These are phyloP conservation scores for Boletus fagicola DNA, from an alignment of 768 basidiomycete species.

Conservation along the genomic window DNA sequence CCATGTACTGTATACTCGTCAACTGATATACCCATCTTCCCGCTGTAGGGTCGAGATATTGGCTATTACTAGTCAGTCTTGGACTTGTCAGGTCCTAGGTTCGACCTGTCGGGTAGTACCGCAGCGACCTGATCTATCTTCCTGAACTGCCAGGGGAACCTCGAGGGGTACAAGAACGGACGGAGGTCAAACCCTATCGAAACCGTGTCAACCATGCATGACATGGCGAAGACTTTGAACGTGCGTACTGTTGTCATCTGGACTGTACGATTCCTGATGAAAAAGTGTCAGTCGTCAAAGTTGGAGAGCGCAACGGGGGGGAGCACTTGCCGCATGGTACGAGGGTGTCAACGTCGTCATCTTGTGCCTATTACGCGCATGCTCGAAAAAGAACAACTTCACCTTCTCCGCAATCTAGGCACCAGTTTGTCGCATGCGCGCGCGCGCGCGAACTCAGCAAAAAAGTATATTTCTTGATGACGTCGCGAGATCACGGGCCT, in stretches of 20 bases:
- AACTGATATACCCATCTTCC: neutral
- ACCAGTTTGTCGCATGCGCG: no score
- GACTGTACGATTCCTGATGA: constrained; percentile 86
- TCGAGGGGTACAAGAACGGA: constrained; percentile 92
- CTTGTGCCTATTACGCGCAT: constrained; percentile 96
- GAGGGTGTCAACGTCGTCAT: constrained; percentile 96
- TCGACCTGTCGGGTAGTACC: constrained; percentile 67
- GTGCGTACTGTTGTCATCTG: constrained; percentile 87
- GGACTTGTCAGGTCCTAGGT: constrained; percentile 38
- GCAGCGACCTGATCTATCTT: constrained; percentile 90
- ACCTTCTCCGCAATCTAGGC: constrained; percentile 89
- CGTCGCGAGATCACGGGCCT: constrained; percentile 2
- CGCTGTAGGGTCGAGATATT: neutral
- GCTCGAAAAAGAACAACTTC: constrained; percentile 94
- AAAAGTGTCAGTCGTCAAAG: neutral
- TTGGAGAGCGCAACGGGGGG: neutral
- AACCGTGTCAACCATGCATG: constrained; percentile 1
- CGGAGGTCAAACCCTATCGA: constrained; percentile 85
- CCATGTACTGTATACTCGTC: constrained; percentile 11
- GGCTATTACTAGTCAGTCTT: constrained; percentile 47
- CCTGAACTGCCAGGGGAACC: constrained; percentile 95
- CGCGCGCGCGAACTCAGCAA: constrained; percentile 27
- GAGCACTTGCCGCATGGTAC: constrained; percentile 79
- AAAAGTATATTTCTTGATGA: no score
- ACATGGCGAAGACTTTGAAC: neutral